Percentiles rank a stretch among this genome's conserved stretches.
These are phyloP conservation scores for Crithidia fasciculata DNA, from an alignment of 208 protist species.

Conservation along the genomic window DNA sequence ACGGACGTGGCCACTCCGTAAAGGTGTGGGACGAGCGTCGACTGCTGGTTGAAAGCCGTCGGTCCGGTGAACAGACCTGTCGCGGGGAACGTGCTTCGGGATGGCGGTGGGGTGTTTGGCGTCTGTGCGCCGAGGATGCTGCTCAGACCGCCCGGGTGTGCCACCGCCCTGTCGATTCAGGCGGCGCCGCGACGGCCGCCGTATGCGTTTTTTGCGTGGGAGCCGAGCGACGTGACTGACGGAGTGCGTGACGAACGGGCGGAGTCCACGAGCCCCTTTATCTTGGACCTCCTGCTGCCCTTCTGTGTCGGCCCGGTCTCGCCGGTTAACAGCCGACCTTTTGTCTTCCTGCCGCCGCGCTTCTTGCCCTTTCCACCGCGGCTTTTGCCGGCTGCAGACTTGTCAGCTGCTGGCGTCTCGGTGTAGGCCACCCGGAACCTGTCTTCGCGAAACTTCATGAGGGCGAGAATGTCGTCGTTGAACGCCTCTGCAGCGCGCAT, in stretches of 20 bases:
- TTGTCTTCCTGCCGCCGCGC: neutral
- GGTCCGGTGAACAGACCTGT: neutral
- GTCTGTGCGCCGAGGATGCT: neutral
- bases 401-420: too few species aligned
- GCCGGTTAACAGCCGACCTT: neutral
- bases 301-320: neutral
- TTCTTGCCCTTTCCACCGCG: too few species aligned
- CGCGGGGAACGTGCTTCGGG: neutral
- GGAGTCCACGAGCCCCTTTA: neutral
- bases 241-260: neutral
- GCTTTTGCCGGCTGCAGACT: too few species aligned
- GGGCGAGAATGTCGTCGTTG: too few species aligned
- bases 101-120: neutral
- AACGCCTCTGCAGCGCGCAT: too few species aligned
- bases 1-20: neutral
- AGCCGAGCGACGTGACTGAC: neutral
- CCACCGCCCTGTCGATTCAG: neutral
- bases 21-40: neutral
- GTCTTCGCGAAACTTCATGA: too few species aligned
- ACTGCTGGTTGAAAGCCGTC: neutral
- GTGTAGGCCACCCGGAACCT: too few species aligned
- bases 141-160: neutral
- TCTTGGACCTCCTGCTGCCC: neutral
- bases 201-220: neutral
- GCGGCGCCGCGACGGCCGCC: neutral